These are phyloP conservation scores for Bipolaris sorokiniana DNA, from an alignment of 2,329 filamentous ascomycete genomes.

Conservation along the genomic window DNA sequence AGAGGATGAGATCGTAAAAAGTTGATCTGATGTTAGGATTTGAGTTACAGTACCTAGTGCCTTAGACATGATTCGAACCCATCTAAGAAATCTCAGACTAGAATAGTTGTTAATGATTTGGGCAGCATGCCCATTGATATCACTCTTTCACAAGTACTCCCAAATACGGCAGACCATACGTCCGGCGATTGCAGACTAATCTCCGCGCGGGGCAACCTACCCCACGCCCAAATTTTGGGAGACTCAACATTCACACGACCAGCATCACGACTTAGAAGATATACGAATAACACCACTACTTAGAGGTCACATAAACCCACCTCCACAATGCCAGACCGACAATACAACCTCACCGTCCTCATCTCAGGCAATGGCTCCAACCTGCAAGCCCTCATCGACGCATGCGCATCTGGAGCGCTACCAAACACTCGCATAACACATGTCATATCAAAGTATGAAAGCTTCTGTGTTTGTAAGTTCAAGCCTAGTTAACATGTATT, in stretches of 20 bases:
- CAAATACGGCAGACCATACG: background rate
- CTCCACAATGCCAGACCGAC: conserved; percentile 31
- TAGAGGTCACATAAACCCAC: background rate
- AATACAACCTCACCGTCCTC: conserved; percentile 67
- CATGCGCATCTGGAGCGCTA: conserved; percentile 56
- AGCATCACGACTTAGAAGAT: background rate
- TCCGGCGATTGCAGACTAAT: conserved; percentile 13
- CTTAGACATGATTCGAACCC: background rate
- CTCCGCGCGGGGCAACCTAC: conserved; percentile 25
- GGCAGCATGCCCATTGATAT: conserved; percentile 12
- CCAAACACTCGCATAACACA: conserved; percentile 63
- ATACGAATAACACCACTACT: background rate
- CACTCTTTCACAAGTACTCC: background rate
- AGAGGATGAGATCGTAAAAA: conserved; percentile 32
- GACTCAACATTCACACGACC: background rate
- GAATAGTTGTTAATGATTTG: conserved; percentile 7
- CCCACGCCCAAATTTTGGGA: conserved; percentile 34
- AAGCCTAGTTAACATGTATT: background rate
- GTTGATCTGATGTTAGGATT: background rate
- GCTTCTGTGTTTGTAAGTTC: too few species aligned
- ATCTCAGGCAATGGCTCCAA: conserved; percentile 71
- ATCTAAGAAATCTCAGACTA: too few species aligned
- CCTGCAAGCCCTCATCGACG: conserved; percentile 77
- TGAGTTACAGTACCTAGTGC: background rate
- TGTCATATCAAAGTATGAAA: conserved; percentile 61